Evolutionary conservation across 306 rosid species (phyloP), one percentile per base, ranked within the genome.

Genomic region (Lathyrus aphaca): DNA sequence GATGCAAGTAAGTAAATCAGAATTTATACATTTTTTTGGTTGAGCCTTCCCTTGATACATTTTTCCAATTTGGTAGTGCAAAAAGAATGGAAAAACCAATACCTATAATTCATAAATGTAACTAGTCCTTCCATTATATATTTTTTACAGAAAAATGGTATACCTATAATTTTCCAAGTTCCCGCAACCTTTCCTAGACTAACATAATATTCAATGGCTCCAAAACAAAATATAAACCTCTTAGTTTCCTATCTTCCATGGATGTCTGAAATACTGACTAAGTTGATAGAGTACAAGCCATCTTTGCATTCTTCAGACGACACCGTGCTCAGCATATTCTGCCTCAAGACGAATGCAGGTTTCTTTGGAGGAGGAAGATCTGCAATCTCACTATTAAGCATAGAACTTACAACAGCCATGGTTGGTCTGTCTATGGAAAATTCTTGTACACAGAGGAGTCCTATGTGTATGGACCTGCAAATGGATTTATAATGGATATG

Each of bases 361-460:
- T 68, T 25, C 21, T 14, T 50, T 39, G 80, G 71, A 29, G 66
- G 49, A 69, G 75, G 66, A 69, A 76, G 58, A 38, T 45, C 19
- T 4, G 6, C 15, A 60, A 27, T 32, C 8, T 76, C 80, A 51
- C 71, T 76, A 17, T 44, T 59, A 8, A 76, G 49, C 75, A 76
- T 76, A 3, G 70, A 75, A 38, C 38, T 48, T 11, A 75, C 48
- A 6, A 46, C 3, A 8, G 64, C 40, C 80, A 75, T 75, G 19
- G 45, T 68, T 1, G 80, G 80, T 16, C 56, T 59, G 15, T 75
- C 74, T 40, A 27, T 4, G 4, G 69, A 18, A 68, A 11, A 27
- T 48, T 75, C 74, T 16, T 75, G 79, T 8, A 75, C 74, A 48
- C 74, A 67, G 2, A 67, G 16, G 49, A 75, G 74, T 6, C 74